phyloP scores from a whole-genome alignment of 495 filamentous ascomycete species.

The Aspergillus panamensis region DNA sequence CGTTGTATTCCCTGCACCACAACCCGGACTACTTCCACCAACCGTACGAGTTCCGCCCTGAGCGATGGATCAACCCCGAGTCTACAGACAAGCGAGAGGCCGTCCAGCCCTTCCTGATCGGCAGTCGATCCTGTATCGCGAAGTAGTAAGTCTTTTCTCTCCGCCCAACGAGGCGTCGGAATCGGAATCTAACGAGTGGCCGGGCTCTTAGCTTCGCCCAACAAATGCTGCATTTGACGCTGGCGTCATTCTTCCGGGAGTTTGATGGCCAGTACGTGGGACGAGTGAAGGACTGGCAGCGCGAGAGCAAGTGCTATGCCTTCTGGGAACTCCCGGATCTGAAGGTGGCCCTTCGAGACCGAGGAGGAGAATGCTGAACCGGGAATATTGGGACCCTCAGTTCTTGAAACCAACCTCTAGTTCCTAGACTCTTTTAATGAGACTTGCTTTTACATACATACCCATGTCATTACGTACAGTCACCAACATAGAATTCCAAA shows the following conservation, averaged over 20 bases:
- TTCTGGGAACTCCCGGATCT: conserved; percentile 30
- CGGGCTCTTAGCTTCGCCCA: conserved; percentile 26
- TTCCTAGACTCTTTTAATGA: too few relatives aligned
- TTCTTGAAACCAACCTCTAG: too few relatives aligned
- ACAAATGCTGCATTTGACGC: conserved; percentile 27
- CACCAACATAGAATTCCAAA: too few relatives aligned
- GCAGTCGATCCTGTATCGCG: conserved; percentile 35
- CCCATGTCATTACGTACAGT: too few relatives aligned
- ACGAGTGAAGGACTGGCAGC: conserved; percentile 25
- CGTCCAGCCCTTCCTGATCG: conserved; percentile 35
- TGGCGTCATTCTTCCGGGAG: conserved; percentile 26
- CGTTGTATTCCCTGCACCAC: conserved; percentile 25
- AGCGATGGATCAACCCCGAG: conserved; percentile 24
- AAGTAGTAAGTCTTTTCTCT: conserved; percentile 19
- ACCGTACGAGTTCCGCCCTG: conserved; percentile 24
- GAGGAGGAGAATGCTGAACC: too few relatives aligned
- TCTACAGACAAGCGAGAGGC: conserved; percentile 31
- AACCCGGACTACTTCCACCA: conserved; percentile 32
- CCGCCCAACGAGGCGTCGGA: too few relatives aligned
- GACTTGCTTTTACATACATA: too few relatives aligned
- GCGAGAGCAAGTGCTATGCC: conserved; percentile 25
- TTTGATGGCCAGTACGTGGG: conserved; percentile 27
- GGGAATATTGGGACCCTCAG: too few relatives aligned
- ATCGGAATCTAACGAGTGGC: too few relatives aligned
- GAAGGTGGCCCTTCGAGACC: conserved; percentile 15